Conservation (phyloP, 1,139 yeast genomes). For the Magnusiomyces ingens region DNA sequence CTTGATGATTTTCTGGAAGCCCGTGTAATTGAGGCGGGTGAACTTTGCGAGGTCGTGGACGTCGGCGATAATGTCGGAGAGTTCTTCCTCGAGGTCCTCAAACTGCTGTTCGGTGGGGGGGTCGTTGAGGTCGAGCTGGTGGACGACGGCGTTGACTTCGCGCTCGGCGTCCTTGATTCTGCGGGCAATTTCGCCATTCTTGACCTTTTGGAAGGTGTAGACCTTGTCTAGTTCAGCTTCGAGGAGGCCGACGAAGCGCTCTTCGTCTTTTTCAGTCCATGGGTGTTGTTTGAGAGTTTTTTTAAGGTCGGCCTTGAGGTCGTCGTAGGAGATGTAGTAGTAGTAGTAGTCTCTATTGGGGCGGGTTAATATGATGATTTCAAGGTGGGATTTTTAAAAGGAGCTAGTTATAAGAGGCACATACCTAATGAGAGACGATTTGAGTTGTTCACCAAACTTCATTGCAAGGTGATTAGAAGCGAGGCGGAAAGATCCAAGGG, state of each 20-base stretch:
- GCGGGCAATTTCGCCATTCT: conserved; percentile 74
- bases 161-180: conserved; percentile 76
- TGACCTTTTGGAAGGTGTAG: conserved; percentile 80
- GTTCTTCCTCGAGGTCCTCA: conserved; percentile 83
- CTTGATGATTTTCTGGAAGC: conserved; percentile 90
- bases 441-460: conserved; percentile 41
- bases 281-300: conserved; percentile 47
- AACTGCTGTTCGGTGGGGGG: conserved; percentile 62
- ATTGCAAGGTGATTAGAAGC: conserved; percentile 18
- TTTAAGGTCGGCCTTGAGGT: conserved; percentile 72
- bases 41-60: conserved; percentile 95
- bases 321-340: conserved; percentile 87
- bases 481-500: background rate
- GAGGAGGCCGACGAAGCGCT: conserved; percentile 62
- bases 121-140: conserved; percentile 33
- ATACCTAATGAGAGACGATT: conserved; percentile 32
- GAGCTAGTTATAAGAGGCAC: background rate
- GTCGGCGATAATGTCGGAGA: conserved; percentile 91
- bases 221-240: conserved; percentile 87
- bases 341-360: conserved; percentile 61
- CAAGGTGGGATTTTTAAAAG: too few relatives aligned
- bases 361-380: too few relatives aligned
- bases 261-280: conserved; percentile 78
- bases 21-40: conserved; percentile 86
- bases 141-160: conserved; percentile 58